These are phyloP conservation scores for Batkoa obscura DNA, from an alignment of 371 early-diverging fungal species.

Conservation along the genomic window DNA sequence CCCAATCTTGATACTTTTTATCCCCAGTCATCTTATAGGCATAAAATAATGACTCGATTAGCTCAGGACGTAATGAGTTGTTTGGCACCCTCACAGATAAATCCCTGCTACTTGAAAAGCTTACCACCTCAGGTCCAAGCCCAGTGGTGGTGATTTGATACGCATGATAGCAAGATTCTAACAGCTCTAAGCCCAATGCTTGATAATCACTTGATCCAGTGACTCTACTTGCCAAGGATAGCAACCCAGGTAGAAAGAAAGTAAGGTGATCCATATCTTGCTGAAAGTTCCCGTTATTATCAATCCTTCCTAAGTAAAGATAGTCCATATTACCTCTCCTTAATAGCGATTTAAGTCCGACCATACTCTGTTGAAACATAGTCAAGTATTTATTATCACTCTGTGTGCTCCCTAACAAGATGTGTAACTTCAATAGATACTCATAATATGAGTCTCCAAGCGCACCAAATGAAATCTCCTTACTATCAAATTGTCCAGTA, in stretches of 20 bases:
- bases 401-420: background rate
- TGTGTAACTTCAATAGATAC: constrained; percentile 4
- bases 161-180: constrained; percentile 10
- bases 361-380: constrained; percentile 2
- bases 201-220: background rate
- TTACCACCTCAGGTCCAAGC: constrained; percentile 9
- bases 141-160: constrained; percentile 5
- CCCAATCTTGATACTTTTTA: constrained; percentile 48
- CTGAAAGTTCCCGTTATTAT: constrained; percentile 12
- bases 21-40: constrained; percentile 55
- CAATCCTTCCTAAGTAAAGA: constrained; percentile 23
- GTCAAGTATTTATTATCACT: background rate
- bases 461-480: constrained; percentile 8
- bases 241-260: constrained; percentile 74
- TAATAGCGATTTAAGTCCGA: background rate
- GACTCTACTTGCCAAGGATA: constrained; percentile 49
- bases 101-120: background rate
- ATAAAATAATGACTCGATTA: constrained; percentile 54
- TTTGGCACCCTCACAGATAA: background rate
- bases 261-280: constrained; percentile 84
- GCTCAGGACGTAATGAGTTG: constrained; percentile 21
- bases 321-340: constrained; percentile 14
- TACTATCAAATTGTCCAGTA: constrained; percentile 9
- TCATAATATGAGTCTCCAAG: constrained; percentile 10
- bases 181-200: background rate